Base-by-base conservation (phyloP, 2,329 filamentous ascomycete genomes). In the Aspergillus texensis region DNA sequence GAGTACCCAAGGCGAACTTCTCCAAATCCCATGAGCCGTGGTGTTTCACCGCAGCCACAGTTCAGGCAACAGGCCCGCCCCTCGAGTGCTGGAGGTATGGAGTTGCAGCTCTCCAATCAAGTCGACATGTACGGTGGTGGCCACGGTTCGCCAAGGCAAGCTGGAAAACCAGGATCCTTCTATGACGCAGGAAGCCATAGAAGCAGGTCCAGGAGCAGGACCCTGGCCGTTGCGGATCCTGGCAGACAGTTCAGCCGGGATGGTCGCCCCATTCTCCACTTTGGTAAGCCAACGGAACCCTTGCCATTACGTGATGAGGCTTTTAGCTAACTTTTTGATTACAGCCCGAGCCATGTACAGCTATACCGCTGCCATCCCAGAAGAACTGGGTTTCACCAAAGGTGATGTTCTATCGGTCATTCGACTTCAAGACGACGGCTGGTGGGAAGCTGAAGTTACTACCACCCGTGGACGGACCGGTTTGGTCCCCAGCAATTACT, bases 391-490 rank as follows among this genome's bases (percentile, higher is more conserved):
- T 16, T 99, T 99, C 78, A 84, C 85, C 54, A 99, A 99, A 81
- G 94, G 94, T 55, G 96, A 99, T 74, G 88, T 94, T 63, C 84
- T 99, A 16, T 93, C 94, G 2, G 89, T 99, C 16, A 83, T 97
- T 54, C 86, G 94, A 64, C 88, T 96, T 72, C 95, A 99, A 79
- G 95, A 99, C 76, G 95, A 99, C 75, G 95, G 95, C 24, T 99
- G 95, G 95, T 99, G 96, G 95, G 95, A 99, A 81, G 96, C 96
- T 14, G 94, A 97, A 78, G 88, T 97, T 46, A 91, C 94, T 53
- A 83, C 82, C 10, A 76, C 80, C 46, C 76, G 74, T n/a, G 68
- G 73, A 45, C 75, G 72, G 61, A 77, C 84, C 19, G 88, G 88
- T 28, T 78, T 90, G 69, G 88, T 90, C 58, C 88, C 88, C 3